Percentiles rank a stretch among this genome's conserved stretches.
Evolutionary conservation across 1,284 basidiomycete species (phyloP).

Genomic region (Fomitiporia mediterranea): DNA sequence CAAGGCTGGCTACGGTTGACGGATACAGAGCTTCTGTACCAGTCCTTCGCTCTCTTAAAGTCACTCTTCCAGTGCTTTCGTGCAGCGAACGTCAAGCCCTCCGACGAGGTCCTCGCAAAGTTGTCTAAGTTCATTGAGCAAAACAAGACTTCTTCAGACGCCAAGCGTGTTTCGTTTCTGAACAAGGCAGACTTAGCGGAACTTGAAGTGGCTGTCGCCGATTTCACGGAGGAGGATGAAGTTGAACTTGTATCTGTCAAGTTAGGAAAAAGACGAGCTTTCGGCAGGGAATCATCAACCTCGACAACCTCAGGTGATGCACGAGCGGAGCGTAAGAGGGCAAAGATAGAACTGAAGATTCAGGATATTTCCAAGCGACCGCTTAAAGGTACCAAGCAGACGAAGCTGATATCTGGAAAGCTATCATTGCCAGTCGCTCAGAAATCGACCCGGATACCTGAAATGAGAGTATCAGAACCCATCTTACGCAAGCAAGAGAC

Average conservation of each 20-base stretch:
- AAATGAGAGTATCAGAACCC: too few relatives aligned
- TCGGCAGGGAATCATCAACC: constrained; percentile 3
- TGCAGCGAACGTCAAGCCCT: constrained; percentile 48
- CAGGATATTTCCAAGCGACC: background rate
- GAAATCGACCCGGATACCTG: background rate
- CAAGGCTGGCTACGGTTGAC: constrained; percentile 86
- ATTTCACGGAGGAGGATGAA: constrained; percentile 55
- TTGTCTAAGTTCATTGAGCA: constrained; percentile 55
- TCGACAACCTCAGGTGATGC: background rate
- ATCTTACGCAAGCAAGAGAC: too few relatives aligned
- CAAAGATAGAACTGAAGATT: background rate
- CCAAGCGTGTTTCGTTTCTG: constrained; percentile 53
- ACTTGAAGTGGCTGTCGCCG: constrained; percentile 53
- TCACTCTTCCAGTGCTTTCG: constrained; percentile 70
- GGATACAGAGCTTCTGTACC: constrained; percentile 83
- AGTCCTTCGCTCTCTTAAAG: constrained; percentile 79
- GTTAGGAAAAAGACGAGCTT: background rate
- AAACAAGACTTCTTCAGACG: constrained; percentile 39
- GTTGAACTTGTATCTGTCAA: constrained; percentile 31
- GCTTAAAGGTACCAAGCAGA: constrained; percentile 10
- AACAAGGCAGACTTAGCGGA: constrained; percentile 41
- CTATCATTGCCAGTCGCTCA: background rate
- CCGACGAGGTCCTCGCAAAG: constrained; percentile 46
- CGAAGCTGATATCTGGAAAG: constrained; percentile 9
- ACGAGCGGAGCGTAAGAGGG: background rate